Percentiles rank a stretch among this genome's conserved stretches.
These are phyloP conservation scores for Ailanthus altissimus DNA, from an alignment of 345 rosid genomes.

Conservation along the genomic window DNA sequence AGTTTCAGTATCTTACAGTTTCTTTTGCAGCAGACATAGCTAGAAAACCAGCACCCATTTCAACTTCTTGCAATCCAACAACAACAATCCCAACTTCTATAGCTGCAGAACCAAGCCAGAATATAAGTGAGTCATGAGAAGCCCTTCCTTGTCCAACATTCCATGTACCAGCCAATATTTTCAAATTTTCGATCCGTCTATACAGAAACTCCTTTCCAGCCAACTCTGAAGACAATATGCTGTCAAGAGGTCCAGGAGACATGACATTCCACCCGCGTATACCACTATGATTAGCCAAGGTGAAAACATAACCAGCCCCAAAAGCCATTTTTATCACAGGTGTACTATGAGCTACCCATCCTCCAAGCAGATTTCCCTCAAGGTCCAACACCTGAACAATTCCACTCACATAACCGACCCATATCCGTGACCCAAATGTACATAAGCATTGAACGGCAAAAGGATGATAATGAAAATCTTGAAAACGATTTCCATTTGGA, in stretches of 20 bases:
- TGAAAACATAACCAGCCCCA: slow-evolving; percentile 66
- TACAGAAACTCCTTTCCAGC: slow-evolving; percentile 59
- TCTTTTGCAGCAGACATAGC: slow-evolving; percentile 92
- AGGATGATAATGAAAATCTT: slow-evolving; percentile 57
- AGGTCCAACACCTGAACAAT: slow-evolving; percentile 66
- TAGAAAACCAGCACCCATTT: slow-evolving; percentile 89
- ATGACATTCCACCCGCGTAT: slow-evolving; percentile 80
- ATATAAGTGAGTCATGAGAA: slow-evolving; percentile 56
- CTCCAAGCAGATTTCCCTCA: slow-evolving; percentile 64
- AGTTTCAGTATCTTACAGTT: slow-evolving; percentile 58
- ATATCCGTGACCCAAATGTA: slow-evolving; percentile 57
- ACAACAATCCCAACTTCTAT: slow-evolving; percentile 68
- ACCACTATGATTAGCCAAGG: slow-evolving; percentile 81
- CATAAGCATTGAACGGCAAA: slow-evolving; percentile 64
- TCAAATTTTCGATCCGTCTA: slow-evolving; percentile 60
- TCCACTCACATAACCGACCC: slow-evolving; percentile 72
- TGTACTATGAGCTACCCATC: slow-evolving; percentile 75
- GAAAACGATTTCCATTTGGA: slow-evolving; percentile 75
- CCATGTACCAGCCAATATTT: slow-evolving; percentile 70
- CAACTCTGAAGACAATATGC: slow-evolving; percentile 56
- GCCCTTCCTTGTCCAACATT: slow-evolving; percentile 85
- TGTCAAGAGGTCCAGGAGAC: slow-evolving; percentile 75
- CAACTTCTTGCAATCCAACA: slow-evolving; percentile 84
- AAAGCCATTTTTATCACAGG: slow-evolving; percentile 64
- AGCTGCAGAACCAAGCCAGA: slow-evolving; percentile 70